These are phyloP conservation scores for Trichoderma atrobrunneum DNA, from an alignment of 2,329 filamentous ascomycete genomes.

Conservation along the genomic window DNA sequence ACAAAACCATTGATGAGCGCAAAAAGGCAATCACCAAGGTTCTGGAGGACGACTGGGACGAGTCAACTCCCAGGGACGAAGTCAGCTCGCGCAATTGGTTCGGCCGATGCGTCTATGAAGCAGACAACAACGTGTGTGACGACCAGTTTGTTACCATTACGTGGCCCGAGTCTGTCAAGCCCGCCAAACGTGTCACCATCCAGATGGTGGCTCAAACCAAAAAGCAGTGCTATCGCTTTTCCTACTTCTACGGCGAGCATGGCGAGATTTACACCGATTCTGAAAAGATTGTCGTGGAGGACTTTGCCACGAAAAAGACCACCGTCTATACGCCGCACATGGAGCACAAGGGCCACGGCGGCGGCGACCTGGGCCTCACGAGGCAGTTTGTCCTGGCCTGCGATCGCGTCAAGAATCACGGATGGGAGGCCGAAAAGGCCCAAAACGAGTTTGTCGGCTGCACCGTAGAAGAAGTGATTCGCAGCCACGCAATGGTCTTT, in stretches of 20 bases:
- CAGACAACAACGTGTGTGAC: conserved; percentile 90
- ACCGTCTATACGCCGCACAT: conserved; percentile 32
- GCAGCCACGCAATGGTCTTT: conserved; percentile 90
- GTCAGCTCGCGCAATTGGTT: conserved; percentile 67
- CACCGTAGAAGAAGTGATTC: conserved; percentile 79
- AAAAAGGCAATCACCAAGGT: conserved; percentile 42
- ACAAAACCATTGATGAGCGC: conserved; percentile 45
- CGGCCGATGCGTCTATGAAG: conserved; percentile 91
- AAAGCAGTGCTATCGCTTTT: conserved; percentile 81
- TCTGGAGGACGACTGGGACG: conserved; percentile 53
- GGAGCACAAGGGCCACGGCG: conserved; percentile 40
- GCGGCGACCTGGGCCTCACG: conserved; percentile 57
- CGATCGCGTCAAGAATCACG: conserved; percentile 70
- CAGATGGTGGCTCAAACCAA: conserved; percentile 94
- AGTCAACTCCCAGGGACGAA: conserved; percentile 45
- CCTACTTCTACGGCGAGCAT: conserved; percentile 78
- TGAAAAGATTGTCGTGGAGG: conserved; percentile 68
- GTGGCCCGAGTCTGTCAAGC: conserved; percentile 70
- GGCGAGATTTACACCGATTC: conserved; percentile 89
- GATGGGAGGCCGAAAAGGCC: conserved; percentile 64
- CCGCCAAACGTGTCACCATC: conserved; percentile 81
- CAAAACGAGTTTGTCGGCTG: conserved; percentile 77
- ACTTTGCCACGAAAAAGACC: conserved; percentile 43
- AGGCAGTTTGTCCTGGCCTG: conserved; percentile 81
- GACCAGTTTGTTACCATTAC: conserved; percentile 85